Evolutionary conservation across 1,284 basidiomycete genomes (phyloP).

Genomic region (Termitomyces sp.): DNA sequence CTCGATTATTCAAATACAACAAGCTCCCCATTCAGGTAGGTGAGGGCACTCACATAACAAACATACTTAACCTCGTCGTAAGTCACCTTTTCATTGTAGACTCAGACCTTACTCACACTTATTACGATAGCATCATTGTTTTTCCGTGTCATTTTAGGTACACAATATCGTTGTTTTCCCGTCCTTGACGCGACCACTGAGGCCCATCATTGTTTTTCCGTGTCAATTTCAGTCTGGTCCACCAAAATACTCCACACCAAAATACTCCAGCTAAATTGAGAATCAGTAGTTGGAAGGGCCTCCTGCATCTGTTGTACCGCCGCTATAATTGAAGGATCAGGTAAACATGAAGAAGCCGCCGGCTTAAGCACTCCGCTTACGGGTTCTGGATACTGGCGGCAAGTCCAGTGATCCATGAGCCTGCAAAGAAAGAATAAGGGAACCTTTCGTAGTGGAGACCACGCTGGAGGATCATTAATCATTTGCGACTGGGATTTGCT

Average conservation of each 20-base stretch:
- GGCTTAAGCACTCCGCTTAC: conserved; percentile 34
- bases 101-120: too few relatives aligned
- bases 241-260: conserved; percentile 57
- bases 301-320: conserved; percentile 62
- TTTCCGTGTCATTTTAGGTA: too few relatives aligned
- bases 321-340: conserved; percentile 28
- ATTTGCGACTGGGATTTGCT: conserved; percentile 54
- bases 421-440: neutral
- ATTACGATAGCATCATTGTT: too few relatives aligned
- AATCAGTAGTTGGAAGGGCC: conserved; percentile 60
- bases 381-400: conserved; percentile 67
- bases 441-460: conserved; percentile 68
- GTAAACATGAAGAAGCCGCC: conserved; percentile 1
- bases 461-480: conserved; percentile 83
- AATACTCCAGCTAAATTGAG: conserved; percentile 69
- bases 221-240: too few relatives aligned
- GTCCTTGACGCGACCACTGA: too few relatives aligned
- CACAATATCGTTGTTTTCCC: too few relatives aligned
- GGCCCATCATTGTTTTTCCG: too few relatives aligned
- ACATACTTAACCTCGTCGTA: too few relatives aligned
- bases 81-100: too few relatives aligned
- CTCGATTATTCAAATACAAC: too few relatives aligned
- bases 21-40: too few relatives aligned
- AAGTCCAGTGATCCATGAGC: conserved; percentile 65
- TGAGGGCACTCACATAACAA: too few relatives aligned